These are phyloP conservation scores for Proliferodiscus dingleyae DNA, from an alignment of 2,329 filamentous ascomycete genomes.

Conservation along the genomic window DNA sequence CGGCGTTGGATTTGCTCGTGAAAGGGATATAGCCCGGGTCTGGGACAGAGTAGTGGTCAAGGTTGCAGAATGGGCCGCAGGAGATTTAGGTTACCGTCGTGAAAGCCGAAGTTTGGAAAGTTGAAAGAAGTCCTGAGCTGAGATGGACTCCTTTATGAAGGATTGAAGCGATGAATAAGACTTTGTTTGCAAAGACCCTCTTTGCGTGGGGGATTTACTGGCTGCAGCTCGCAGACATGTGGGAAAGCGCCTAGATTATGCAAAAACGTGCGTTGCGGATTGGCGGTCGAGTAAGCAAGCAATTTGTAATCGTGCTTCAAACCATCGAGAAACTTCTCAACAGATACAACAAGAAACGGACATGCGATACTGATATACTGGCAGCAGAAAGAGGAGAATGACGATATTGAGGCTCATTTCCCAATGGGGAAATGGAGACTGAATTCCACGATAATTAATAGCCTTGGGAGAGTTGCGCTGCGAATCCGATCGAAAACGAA, in stretches of 20 bases:
- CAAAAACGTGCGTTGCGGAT: conserved; percentile 21
- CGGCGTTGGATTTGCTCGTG: conserved; percentile 6
- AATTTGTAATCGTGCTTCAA: conserved; percentile 17
- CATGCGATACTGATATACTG: conserved; percentile 1
- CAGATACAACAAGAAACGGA: neutral
- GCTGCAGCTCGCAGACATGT: conserved; percentile 7
- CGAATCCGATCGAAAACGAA: neutral
- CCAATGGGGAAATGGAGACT: conserved; percentile 5
- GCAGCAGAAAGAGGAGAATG: conserved; percentile 1
- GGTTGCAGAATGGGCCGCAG: conserved; percentile 1
- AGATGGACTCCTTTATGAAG: neutral
- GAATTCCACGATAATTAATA: neutral
- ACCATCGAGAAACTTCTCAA: neutral
- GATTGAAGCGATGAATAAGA: neutral
- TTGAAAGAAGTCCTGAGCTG: neutral
- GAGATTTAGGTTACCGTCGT: neutral
- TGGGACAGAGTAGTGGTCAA: neutral
- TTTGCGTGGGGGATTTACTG: conserved; percentile 12
- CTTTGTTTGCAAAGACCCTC: neutral
- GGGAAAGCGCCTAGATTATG: conserved; percentile 16
- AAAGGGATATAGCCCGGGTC: neutral
- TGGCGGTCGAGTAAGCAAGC: conserved; percentile 17
- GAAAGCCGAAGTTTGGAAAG: neutral
- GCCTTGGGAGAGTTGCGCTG: neutral
- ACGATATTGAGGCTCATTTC: conserved; percentile 5